Base-by-base conservation (phyloP, 1,284 basidiomycete species). In the Trametes polyzona region DNA sequence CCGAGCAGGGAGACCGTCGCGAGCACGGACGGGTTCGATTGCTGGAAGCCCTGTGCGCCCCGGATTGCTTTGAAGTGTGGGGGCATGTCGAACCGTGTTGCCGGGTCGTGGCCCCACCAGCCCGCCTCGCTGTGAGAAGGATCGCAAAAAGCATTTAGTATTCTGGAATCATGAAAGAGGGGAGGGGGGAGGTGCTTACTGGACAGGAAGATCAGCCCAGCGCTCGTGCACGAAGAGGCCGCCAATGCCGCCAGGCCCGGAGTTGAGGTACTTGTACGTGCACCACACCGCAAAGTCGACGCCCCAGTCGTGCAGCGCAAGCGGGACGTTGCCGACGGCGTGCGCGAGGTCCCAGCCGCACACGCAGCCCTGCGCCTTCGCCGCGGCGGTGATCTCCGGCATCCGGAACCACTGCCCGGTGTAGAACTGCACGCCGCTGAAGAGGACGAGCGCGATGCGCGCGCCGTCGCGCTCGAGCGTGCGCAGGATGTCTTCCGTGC, bases 241-340 rank as follows among this genome's bases (percentile, higher is more conserved):
- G n/a, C 88, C 97, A 53, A 98, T 96, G 12, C 90, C 94, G 14
- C 96, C 96, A 4, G 96, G 96, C 1, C 97, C 95, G 12, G 94
- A 90, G 73, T 97, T 98, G 53, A 98, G 84, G 74, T 98, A 99
- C 78, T 98, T 98, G 82, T 97, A 98, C 27, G 93, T 92, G 74
- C 95, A 98, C 95, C 95, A 98, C 17, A 95, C 94, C 0, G 96
- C 96, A 73, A 98, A 98, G 75, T 99, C 96, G 64, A 95, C 90
- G 59, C 84, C 79, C 96, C 97, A 99, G 61, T 95, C 90, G 72
- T 98, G 93, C 61, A 99, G 78, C 49, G 85, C 80, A 60, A 97
- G 75, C 11, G 93, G 90, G 29, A 99, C 92, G 72, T 99, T 99
- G 52, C 96, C 96, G 47, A 91, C 83, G 1, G 92, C 96, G 74